These are phyloP conservation scores for Saccharum spontaneum DNA, from an alignment of 176 grass and related monocot genomes.

Conservation along the genomic window DNA sequence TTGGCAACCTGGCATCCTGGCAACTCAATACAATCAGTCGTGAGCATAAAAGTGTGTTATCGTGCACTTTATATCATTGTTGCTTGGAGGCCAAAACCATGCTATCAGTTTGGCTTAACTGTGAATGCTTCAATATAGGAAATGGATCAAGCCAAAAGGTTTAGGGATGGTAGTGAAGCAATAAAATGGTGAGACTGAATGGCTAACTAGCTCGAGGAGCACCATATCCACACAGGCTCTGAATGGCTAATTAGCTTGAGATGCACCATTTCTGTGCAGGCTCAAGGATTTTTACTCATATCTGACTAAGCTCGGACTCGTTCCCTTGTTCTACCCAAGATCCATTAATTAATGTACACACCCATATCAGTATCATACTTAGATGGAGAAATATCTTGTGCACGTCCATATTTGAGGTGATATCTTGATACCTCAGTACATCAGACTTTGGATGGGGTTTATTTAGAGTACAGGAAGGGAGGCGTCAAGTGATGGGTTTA, in stretches of 20 bases:
- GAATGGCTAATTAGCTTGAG: neutral
- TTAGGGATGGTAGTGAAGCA: neutral
- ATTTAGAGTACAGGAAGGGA: neutral
- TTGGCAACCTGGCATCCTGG: neutral
- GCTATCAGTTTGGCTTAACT: neutral
- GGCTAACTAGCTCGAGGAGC: neutral
- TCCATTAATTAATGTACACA: neutral
- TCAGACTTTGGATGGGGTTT: neutral
- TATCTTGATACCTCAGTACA: neutral
- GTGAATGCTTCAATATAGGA: neutral
- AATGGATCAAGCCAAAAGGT: slow-evolving; percentile 1
- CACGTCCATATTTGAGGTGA: neutral
- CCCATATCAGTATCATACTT: neutral
- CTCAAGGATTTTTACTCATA: neutral
- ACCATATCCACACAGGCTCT: neutral
- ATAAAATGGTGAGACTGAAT: neutral
- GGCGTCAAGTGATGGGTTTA: neutral
- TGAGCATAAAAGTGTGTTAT: neutral
- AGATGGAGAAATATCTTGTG: neutral
- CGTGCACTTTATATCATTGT: neutral
- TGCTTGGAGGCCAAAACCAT: neutral
- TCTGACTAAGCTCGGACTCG: neutral
- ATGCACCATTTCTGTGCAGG: neutral
- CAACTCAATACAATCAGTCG: neutral
- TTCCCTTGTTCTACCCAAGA: neutral